phyloP scores from a whole-genome alignment of 2,329 filamentous ascomycete genomes.

The Stachybotrys chlorohalonatus region DNA sequence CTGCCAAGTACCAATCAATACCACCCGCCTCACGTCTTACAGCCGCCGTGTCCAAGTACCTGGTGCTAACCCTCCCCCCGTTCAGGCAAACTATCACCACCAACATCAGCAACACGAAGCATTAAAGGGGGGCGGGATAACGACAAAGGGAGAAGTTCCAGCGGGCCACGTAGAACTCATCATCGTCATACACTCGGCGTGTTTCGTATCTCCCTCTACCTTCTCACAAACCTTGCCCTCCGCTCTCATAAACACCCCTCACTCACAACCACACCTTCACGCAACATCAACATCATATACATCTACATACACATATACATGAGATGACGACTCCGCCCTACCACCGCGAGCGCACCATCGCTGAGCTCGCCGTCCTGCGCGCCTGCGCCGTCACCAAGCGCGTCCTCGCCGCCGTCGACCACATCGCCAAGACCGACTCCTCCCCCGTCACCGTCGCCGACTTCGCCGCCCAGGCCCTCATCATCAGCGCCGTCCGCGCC shows the following conservation, averaged over 20 bases:
- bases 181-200: too few relatives aligned
- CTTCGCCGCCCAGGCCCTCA: slow-evolving; percentile 53
- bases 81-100: too few relatives aligned
- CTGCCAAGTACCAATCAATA: background rate
- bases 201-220: too few relatives aligned
- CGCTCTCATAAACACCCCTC: background rate
- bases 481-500: slow-evolving; percentile 45
- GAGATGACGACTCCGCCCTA: slow-evolving; percentile 12
- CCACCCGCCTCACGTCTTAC: background rate
- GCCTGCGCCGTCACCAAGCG: slow-evolving; percentile 49
- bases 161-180: too few relatives aligned
- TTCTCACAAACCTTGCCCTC: background rate
- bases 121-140: too few relatives aligned
- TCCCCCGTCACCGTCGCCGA: slow-evolving; percentile 56
- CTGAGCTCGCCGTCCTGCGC: slow-evolving; percentile 39
- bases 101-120: too few relatives aligned
- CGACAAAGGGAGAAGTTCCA: too few relatives aligned
- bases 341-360: slow-evolving; percentile 20
- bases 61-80: too few relatives aligned
- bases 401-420: slow-evolving; percentile 31
- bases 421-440: slow-evolving; percentile 46
- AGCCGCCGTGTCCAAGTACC: background rate
- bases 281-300: background rate
- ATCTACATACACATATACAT: background rate
- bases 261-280: too few relatives aligned